Evolutionary conservation across 2,329 filamentous ascomycete species (phyloP), one percentile per base, ranked within the genome.

Genomic region (Aspergillus sp.): DNA sequence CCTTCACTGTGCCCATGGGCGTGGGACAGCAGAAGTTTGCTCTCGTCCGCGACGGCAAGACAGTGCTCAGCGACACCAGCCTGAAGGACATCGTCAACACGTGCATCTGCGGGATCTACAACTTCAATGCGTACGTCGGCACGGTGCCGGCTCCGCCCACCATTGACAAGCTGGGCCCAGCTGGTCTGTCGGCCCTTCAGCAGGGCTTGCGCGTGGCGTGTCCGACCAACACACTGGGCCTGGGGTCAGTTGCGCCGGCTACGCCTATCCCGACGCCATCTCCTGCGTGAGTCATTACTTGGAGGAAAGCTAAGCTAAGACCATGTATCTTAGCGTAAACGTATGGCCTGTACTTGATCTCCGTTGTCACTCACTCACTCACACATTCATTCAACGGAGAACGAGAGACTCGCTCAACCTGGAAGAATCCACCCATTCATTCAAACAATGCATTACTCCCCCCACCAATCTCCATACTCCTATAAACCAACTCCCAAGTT

Each of bases 51-150:
- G 72, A 74, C 32, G 75, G 74, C 1, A 57, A 74, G 41, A 77
- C 72, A 0, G 75, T 84, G 4, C 62, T 85, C 4, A 76, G 76
- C 12, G 82, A 76, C 6, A 81, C 78, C 0, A 82, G 82, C 9
- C 69, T 80, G n/a, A 82, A 81, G 71, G 77, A 84, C 41, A 79
- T 86, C 39, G 73, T 76, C 1, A 72, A 81, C 45, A 72, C 72
- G 15, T 86, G 84, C 66, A 70, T 79, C 17, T 85, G 69, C 47
- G 71, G 83, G 3, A 74, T 85, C 52, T 85, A 85, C 75, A 85
- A 85, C 72, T 85, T 81, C 74, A 86, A 86, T 60, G 79, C 82
- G 13, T 85, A 82, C 62, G 82, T 84, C 0, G 83, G 83, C 13
- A 81, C 77, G 1, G 72, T 85, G 3, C 82, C 83, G 23, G 66